A percentile compares a stretch with the other conserved stretches of the same genome.
Conservation (phyloP, 2,329 filamentous ascomycete species). For the Trematosphaeria pertusa region DNA sequence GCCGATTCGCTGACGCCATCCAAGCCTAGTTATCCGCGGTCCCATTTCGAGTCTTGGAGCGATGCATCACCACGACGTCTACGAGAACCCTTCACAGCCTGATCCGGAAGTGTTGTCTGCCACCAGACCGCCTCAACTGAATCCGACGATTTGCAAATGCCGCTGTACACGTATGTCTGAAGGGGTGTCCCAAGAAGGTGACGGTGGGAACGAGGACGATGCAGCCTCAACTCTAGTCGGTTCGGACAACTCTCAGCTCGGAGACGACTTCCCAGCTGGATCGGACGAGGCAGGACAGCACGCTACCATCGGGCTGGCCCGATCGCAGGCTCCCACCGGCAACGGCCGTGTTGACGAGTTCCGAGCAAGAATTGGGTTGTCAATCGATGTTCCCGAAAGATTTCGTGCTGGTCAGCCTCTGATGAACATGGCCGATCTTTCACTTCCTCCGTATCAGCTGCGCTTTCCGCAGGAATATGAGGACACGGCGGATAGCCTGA, state of each 20-base stretch:
- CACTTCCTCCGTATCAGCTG: neutral
- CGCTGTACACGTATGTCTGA: conserved; percentile 20
- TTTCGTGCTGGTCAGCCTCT: too few relatives aligned
- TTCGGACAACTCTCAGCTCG: conserved; percentile 11
- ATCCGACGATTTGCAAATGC: conserved; percentile 21
- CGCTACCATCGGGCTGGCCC: neutral
- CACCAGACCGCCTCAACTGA: conserved; percentile 24
- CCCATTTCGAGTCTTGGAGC: too few relatives aligned
- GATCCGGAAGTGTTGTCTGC: conserved; percentile 11
- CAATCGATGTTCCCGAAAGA: too few relatives aligned
- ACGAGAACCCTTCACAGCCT: conserved; percentile 11
- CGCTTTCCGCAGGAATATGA: conserved; percentile 7
- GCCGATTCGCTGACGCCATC: too few relatives aligned
- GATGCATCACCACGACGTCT: conserved; percentile 13
- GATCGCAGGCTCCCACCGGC: neutral
- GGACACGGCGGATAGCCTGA: conserved; percentile 16
- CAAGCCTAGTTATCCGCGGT: too few relatives aligned
- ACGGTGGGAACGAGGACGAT: conserved; percentile 16
- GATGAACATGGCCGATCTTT: too few relatives aligned
- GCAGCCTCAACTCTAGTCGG: conserved; percentile 14
- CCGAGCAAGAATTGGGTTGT: conserved; percentile 7
- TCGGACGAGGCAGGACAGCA: neutral
- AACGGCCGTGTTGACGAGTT: conserved; percentile 4
- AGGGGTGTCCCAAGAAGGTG: conserved; percentile 6
- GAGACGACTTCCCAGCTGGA: neutral